Percentiles rank a stretch among this genome's conserved stretches.
Conservation (phyloP, 2,329 filamentous ascomycete species). For the Hirsutella thompsonii region DNA sequence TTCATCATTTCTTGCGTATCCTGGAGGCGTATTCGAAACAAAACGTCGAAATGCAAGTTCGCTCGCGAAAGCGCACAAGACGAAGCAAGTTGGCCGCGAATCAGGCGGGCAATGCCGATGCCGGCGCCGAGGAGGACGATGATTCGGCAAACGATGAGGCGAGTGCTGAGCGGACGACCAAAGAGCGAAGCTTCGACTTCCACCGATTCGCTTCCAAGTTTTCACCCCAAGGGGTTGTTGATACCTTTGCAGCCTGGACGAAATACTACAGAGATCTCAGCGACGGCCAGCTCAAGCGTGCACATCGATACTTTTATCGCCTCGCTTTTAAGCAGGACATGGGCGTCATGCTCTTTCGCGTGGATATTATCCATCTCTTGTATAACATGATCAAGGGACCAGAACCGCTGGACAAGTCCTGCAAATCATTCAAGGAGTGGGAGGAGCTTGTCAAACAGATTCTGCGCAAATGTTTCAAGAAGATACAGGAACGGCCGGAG, state of each 20-base stretch:
- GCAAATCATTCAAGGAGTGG: conserved; percentile 72
- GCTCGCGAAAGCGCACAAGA: conserved; percentile 61
- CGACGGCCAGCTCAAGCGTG: conserved; percentile 71
- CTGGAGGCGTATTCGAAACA: conserved; percentile 90
- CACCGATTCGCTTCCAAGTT: conserved; percentile 71
- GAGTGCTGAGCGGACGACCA: conserved; percentile 56
- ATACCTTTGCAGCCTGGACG: conserved; percentile 76
- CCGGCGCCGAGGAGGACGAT: conserved; percentile 42
- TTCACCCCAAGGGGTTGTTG: conserved; percentile 68
- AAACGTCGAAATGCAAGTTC: conserved; percentile 86
- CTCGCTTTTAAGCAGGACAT: conserved; percentile 92
- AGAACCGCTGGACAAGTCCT: conserved; percentile 55
- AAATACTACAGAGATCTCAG: conserved; percentile 71
- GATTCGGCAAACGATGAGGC: conserved; percentile 60
- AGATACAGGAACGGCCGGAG: conserved; percentile 73
- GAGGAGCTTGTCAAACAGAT: conserved; percentile 79
- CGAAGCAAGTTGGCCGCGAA: conserved; percentile 58
- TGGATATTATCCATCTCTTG: conserved; percentile 82
- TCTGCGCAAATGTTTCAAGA: conserved; percentile 68
- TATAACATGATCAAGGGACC: conserved; percentile 88
- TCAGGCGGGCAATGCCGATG: conserved; percentile 18
- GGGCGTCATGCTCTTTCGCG: conserved; percentile 74
- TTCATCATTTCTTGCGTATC: conserved; percentile 84
- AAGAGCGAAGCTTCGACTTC: conserved; percentile 92
- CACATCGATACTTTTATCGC: conserved; percentile 88